Evolutionary conservation across 495 filamentous ascomycete genomes (phyloP).

Genomic region (Trichoderma gamsii): DNA sequence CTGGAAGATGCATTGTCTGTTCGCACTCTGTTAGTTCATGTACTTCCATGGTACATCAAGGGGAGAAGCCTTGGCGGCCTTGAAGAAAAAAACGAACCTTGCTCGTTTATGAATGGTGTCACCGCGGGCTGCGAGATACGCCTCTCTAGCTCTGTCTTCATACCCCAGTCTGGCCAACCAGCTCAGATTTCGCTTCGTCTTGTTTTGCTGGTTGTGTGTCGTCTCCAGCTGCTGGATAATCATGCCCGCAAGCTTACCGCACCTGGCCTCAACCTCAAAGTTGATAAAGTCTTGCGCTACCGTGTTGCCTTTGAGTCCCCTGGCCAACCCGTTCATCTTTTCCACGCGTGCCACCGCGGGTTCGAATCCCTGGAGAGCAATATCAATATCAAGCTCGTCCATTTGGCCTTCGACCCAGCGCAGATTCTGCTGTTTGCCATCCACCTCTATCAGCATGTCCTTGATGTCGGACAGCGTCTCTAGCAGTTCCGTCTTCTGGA

Average conservation of each 20-base stretch:
- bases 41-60: neutral
- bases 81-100: constrained; percentile 51
- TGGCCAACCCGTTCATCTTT: constrained; percentile 69
- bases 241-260: constrained; percentile 66
- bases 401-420: constrained; percentile 93
- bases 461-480: constrained; percentile 62
- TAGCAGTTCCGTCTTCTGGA: constrained; percentile 67
- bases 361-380: constrained; percentile 87
- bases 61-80: too few relatives aligned
- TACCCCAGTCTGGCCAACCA: constrained; percentile 85
- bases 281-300: constrained; percentile 84
- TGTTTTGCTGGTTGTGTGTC: constrained; percentile 61
- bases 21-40: constrained; percentile 27
- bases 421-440: constrained; percentile 91
- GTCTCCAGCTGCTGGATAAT: constrained; percentile 69
- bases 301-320: constrained; percentile 72
- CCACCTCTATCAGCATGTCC: constrained; percentile 87
- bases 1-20: constrained; percentile 86
- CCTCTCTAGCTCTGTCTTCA: constrained; percentile 80
- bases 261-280: constrained; percentile 82
- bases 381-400: constrained; percentile 92
- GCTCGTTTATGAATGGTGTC: constrained; percentile 72
- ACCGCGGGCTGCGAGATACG: constrained; percentile 72
- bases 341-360: constrained; percentile 75
- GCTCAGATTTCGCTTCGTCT: constrained; percentile 64